Evolutionary conservation across 108 stramenopile species (phyloP).

Genomic region (Pseudonitzschia pungens): DNA sequence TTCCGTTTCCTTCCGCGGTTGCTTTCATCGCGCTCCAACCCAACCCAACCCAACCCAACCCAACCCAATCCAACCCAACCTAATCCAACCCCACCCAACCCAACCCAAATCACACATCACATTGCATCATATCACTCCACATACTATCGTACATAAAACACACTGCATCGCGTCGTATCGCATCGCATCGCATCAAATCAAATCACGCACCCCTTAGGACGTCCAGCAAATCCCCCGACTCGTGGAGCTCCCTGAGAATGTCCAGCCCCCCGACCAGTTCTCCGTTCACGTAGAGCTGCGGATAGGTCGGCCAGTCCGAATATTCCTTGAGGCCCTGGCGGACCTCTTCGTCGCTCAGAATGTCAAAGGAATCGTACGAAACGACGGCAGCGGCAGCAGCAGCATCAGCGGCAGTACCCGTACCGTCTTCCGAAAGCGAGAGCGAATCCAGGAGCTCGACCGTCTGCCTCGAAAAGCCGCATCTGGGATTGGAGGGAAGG

Average conservation of each 20-base stretch:
- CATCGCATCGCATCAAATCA: too few relatives aligned
- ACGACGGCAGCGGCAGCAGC: conserved; percentile 22
- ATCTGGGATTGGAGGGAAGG: conserved; percentile 82
- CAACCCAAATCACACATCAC: too few relatives aligned
- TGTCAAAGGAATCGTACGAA: conserved; percentile 84
- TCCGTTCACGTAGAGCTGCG: conserved; percentile 95
- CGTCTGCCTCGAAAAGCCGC: conserved; percentile 91
- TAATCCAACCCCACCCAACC: too few relatives aligned
- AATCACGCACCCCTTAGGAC: conserved; percentile 19
- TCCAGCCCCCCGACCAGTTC: conserved; percentile 97
- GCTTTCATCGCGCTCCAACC: too few relatives aligned
- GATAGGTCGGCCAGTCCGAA: conserved; percentile 96
- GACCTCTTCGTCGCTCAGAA: conserved; percentile 88
- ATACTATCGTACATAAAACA: too few relatives aligned
- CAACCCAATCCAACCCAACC: too few relatives aligned
- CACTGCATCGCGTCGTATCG: too few relatives aligned
- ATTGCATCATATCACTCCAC: too few relatives aligned
- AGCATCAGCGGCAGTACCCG: too few relatives aligned
- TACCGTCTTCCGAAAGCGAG: too few relatives aligned
- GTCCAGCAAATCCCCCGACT: conserved; percentile 73
- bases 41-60: too few relatives aligned
- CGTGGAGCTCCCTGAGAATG: conserved; percentile 92
- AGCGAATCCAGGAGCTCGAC: conserved; percentile 79
- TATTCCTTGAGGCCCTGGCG: conserved; percentile 89
- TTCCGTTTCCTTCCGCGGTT: too few relatives aligned